Percentiles rank a stretch among this genome's conserved stretches.
These are phyloP conservation scores for Smithsoniella earleae DNA, from an alignment of 163 green algal genomes.

Conservation along the genomic window DNA sequence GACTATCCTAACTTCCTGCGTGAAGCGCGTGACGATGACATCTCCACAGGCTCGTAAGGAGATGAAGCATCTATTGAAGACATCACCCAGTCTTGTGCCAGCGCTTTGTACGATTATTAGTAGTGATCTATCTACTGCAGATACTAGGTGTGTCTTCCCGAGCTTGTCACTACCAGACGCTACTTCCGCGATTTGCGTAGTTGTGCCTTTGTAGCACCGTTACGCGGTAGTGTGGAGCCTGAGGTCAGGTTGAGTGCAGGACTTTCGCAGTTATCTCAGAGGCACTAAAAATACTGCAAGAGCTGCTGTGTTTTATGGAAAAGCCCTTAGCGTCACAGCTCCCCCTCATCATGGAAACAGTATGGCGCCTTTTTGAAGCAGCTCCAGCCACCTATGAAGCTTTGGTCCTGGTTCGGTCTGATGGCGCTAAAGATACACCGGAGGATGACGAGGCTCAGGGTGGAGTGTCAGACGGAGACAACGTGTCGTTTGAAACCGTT, in stretches of 20 bases:
- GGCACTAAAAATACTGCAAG: conserved; percentile 23
- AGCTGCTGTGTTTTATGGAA: conserved; percentile 2
- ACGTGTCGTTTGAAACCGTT: conserved; percentile 13
- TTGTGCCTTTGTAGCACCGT: neutral
- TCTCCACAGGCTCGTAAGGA: neutral
- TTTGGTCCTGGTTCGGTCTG: neutral
- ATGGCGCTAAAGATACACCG: neutral
- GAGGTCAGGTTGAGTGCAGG: conserved; percentile 8
- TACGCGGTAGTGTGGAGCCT: neutral
- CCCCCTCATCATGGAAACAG: neutral
- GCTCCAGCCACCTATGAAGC: conserved; percentile 10
- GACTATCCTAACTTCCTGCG: neutral
- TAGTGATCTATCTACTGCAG: neutral
- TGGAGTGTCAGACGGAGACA: neutral
- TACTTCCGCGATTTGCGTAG: neutral
- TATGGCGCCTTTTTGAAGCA: conserved; percentile 20
- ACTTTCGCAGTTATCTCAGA: neutral
- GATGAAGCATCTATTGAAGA: conserved; percentile 16
- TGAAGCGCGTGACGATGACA: conserved; percentile 12
- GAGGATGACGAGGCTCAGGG: neutral
- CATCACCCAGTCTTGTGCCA: neutral
- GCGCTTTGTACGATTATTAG: neutral
- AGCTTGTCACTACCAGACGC: neutral
- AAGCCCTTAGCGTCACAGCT: conserved; percentile 12
- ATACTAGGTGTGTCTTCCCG: neutral